Evolutionary conservation across 805 yeast genomes (phyloP), one percentile per base, ranked within the genome.

Genomic region (Ogataea dorogensis): DNA sequence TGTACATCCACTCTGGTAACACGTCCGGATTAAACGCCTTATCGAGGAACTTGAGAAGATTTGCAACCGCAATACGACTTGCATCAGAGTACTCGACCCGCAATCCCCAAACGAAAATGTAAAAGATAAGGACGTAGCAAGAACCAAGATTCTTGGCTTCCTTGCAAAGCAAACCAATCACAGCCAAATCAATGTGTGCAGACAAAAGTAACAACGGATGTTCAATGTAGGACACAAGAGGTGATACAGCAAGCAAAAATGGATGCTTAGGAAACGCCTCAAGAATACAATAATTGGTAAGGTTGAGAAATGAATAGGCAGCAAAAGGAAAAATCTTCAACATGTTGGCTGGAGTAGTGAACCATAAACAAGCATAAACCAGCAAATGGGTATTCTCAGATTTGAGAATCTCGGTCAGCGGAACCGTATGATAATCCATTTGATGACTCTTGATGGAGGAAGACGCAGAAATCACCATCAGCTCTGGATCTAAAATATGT

Each of bases 371-470:
- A 1, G 68, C 49, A 47, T 58, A 64, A 0, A 60, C 59, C 24
- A 67, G 50, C 28, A 68, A 38, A 25, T 64, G 70, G 0, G 67
- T 56, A 39, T 68, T 65, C 36, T 67, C 71, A n/a, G 70, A 61
- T 44, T 58, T 64, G 29, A 68, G 46, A 5, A 63, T 49, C 29
- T 61, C 64, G 7, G 70, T 56, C 13, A 67, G 42, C 9, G 58
- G 53, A 19, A 61, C 45, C 21, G 44, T 35, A 9, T 37, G 43
- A 28, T 24, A 26, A 14, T 32, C 40, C 32, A 28, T 18, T 23
- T 33, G 38, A 15, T 36, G 31, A 25, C 33, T 31, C 16, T 35
- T 28, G 21, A 28, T 22, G 7, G 32, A 21, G 15, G 32, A 22
- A 12, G 38, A 23, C 5, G 41, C 36, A 14, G 36, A 21, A n/a